phyloP scores from a whole-genome alignment of 805 yeast species.

The Pichia phayaonensis region DNA sequence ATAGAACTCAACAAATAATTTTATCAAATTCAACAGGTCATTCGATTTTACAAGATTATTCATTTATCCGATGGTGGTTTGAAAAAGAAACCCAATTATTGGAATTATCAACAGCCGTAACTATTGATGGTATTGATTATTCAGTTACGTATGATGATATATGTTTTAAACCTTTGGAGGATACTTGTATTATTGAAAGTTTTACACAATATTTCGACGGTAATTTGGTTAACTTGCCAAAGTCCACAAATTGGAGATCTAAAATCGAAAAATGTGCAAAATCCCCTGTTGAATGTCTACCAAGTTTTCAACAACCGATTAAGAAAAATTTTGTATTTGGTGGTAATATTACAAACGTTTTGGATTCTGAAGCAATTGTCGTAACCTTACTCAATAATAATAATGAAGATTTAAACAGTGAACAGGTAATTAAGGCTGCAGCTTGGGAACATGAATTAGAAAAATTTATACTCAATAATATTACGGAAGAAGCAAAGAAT shows the following conservation, averaged over 20 bases:
- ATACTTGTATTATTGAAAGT: conserved; percentile 76
- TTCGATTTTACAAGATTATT: conserved; percentile 54
- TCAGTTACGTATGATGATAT: conserved; percentile 46
- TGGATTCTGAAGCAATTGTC: conserved; percentile 64
- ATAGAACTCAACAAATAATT: conserved; percentile 78
- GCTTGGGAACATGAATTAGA: conserved; percentile 73
- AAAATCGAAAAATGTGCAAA: conserved; percentile 54
- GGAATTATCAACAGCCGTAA: conserved; percentile 20
- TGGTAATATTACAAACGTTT: conserved; percentile 34
- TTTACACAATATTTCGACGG: conserved; percentile 84
- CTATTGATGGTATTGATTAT: conserved; percentile 5
- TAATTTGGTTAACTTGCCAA: conserved; percentile 40
- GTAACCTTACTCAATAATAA: conserved; percentile 66
- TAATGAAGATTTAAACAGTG: conserved; percentile 35
- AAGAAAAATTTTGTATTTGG: conserved; percentile 68
- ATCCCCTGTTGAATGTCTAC: conserved; percentile 85
- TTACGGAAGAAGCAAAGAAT: conserved; percentile 39
- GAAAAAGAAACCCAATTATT: conserved; percentile 57
- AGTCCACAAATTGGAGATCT: conserved; percentile 43
- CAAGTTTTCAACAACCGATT: conserved; percentile 85
- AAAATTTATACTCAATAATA: conserved; percentile 34
- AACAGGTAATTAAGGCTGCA: conserved; percentile 32
- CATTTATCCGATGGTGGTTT: conserved; percentile 81
- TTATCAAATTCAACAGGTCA: conserved; percentile 62
- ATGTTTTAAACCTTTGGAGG: conserved; percentile 80